Conservation (phyloP, 1,139 yeast species). For the Taphrina pruni region DNA sequence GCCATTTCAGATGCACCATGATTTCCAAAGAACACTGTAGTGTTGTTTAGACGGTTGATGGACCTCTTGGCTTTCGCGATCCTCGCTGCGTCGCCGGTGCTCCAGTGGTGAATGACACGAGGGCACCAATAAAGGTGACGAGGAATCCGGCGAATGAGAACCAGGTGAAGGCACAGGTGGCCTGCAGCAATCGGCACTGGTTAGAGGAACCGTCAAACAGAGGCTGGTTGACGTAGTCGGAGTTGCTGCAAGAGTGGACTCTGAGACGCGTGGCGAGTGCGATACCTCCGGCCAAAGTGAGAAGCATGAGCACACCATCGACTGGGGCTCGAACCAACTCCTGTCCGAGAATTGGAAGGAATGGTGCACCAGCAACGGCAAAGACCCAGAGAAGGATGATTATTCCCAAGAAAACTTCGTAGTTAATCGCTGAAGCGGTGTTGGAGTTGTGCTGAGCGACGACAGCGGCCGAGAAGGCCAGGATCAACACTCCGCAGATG, state of each 20-base stretch:
- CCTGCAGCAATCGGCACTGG: conserved; percentile 96
- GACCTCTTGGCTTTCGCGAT: conserved; percentile 39
- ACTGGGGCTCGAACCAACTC: conserved; percentile 74
- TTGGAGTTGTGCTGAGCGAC: conserved; percentile 64
- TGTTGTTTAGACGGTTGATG: conserved; percentile 30
- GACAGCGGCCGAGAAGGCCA: conserved; percentile 85
- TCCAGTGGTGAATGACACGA: conserved; percentile 60
- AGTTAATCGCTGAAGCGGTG: conserved; percentile 82
- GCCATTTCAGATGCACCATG: conserved; percentile 1
- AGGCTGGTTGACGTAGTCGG: conserved; percentile 68
- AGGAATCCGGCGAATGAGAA: conserved; percentile 79
- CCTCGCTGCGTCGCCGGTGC: conserved; percentile 40
- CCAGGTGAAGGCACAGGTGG: conserved; percentile 86
- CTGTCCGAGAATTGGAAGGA: conserved; percentile 65
- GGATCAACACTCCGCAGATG: conserved; percentile 71
- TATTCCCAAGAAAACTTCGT: conserved; percentile 81
- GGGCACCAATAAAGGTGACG: conserved; percentile 64
- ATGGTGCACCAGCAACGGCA: conserved; percentile 57
- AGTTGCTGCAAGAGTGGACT: conserved; percentile 81
- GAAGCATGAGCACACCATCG: conserved; percentile 87
- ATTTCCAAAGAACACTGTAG: neutral
- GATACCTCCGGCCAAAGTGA: conserved; percentile 92
- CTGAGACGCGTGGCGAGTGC: conserved; percentile 90
- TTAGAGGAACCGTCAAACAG: conserved; percentile 75
- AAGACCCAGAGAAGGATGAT: conserved; percentile 85